Base-by-base conservation (phyloP, 805 yeast genomes). In the Lipomyces orientalis region DNA sequence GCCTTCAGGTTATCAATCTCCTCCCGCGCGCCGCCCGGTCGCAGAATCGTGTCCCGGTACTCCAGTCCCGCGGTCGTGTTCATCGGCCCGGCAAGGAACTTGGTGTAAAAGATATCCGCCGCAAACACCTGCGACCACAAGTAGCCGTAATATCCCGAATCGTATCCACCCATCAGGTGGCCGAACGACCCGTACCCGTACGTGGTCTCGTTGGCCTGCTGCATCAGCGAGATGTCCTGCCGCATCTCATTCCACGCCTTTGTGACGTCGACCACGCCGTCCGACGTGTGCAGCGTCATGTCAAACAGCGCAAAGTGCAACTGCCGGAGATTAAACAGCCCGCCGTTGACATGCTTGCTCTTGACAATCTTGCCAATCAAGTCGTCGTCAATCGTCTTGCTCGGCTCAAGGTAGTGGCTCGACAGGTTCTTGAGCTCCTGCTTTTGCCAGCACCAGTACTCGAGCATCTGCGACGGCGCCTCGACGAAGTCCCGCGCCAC, bases 401-500 rank as follows among this genome's bases (percentile, higher is more conserved):
- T 86, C 2, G 88, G 81, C 62, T 84, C 80, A 52, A 78, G 61
- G 76, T 89, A 90, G 77, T 91, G 97, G 25, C 85, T 81, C 0
- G 94, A 88, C 63, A 91, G 79, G 9, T 76, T 75, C 72, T 81
- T 83, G 71, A 91, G 81, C 77, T 87, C 88, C 52, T 82, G 79
- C 63, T 83, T 83, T 63, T 88, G 85, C 97, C 97, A 91, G 51
- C 93, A 89, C 91, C 95, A 91, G 77, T 87, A 90, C 78, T 91
- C 97, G 73, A 91, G 81, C 88, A 91, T 86, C 80, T 91, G 97
- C 0, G 97, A 91, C 34, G 97, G 97, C 66, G 94, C 91, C 79
- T 91, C 97, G 60, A 91, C 97, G 79, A 91, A 91, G 79, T 91
- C 97, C 84, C 95, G 84, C 51, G 90, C 87, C 57, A 90, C 94